Evolutionary conservation across 371 early-diverging fungal species (phyloP), one percentile per base, ranked within the genome.

Genomic region (Lichtheimia ramosa): DNA sequence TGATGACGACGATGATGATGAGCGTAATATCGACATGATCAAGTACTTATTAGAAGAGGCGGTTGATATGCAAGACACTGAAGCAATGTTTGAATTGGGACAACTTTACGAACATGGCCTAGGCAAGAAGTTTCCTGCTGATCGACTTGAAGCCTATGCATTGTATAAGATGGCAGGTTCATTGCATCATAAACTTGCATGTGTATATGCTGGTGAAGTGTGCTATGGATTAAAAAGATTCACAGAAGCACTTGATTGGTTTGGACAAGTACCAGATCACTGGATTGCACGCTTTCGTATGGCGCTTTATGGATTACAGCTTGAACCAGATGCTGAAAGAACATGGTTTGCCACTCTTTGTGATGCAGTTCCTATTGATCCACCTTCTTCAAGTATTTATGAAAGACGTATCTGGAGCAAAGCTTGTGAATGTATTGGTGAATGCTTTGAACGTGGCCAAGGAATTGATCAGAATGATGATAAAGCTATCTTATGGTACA

Each of bases 11-110:
- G 21, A 41, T 6, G 46, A 46, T 21, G 46, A 46, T 21, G 21
- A 21, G 5, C n/a, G 18, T 3, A 21, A 18, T 8, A 21, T 21
- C 5, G 46, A 21, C 1, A 46, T 21, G 18, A 46, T 46, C 46
- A n/a, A 21, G 18, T 46, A 21, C 21, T 50, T 63, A 49, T 51
- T 70, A 18, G 63, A 68, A 28, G 59, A 58, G 2, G 70, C 70
- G 5, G 48, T 34, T 2, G 24, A 55, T 7, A 41, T 56, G n/a
- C 64, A 66, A 15, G 70, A 70, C 41, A 39, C 48, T 8, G 64
- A 63, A 46, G 70, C 70, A 10, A 23, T 53, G 15, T 46, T 65
- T 2, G 52, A 61, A 12, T 46, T 70, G 12, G 70, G 63, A 12
- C 10, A 54, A 21, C 39, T 54, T 3, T 42, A 60, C 21, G 60